phyloP scores from a whole-genome alignment of 2,329 filamentous ascomycete species.

The Corynespora cassiicola region DNA sequence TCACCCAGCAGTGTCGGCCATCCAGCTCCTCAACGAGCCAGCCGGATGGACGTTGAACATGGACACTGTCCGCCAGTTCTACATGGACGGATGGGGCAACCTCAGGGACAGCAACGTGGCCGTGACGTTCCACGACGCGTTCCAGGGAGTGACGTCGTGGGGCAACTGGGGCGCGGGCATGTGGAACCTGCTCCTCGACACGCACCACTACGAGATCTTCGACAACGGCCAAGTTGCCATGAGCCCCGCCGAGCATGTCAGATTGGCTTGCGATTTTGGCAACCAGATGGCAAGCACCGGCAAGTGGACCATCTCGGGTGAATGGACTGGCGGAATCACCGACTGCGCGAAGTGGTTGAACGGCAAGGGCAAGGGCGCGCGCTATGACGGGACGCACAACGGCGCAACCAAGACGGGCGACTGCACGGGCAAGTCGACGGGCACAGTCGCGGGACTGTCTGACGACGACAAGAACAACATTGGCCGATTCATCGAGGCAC shows the following conservation, averaged over 20 bases:
- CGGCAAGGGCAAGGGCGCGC: slow-evolving; percentile 53
- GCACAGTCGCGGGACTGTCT: slow-evolving; percentile 50
- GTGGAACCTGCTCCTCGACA: slow-evolving; percentile 53
- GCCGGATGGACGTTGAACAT: slow-evolving; percentile 51
- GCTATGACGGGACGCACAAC: slow-evolving; percentile 52
- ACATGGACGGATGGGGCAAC: slow-evolving; percentile 57
- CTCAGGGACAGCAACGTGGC: slow-evolving; percentile 50
- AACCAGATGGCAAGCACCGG: slow-evolving; percentile 52
- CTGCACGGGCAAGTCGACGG: slow-evolving; percentile 53
- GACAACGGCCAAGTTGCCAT: slow-evolving; percentile 44
- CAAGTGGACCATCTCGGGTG: slow-evolving; percentile 56
- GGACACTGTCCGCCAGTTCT: slow-evolving; percentile 53
- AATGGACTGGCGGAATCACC: slow-evolving; percentile 56
- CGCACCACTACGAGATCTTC: slow-evolving; percentile 58
- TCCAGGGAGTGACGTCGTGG: slow-evolving; percentile 53
- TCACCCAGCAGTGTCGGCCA: slow-evolving; percentile 54
- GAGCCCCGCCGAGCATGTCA: slow-evolving; percentile 48
- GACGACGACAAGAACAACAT: slow-evolving; percentile 52
- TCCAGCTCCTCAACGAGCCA: slow-evolving; percentile 57
- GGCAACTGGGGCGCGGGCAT: slow-evolving; percentile 53
- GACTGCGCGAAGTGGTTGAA: slow-evolving; percentile 58
- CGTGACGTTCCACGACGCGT: slow-evolving; percentile 56
- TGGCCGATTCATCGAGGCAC: slow-evolving; percentile 53
- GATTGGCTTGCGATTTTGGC: slow-evolving; percentile 53
- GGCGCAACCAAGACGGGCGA: slow-evolving; percentile 48